Evolutionary conservation across 257 asterid species (phyloP).

Genomic region (Salvia rosmarinus): DNA sequence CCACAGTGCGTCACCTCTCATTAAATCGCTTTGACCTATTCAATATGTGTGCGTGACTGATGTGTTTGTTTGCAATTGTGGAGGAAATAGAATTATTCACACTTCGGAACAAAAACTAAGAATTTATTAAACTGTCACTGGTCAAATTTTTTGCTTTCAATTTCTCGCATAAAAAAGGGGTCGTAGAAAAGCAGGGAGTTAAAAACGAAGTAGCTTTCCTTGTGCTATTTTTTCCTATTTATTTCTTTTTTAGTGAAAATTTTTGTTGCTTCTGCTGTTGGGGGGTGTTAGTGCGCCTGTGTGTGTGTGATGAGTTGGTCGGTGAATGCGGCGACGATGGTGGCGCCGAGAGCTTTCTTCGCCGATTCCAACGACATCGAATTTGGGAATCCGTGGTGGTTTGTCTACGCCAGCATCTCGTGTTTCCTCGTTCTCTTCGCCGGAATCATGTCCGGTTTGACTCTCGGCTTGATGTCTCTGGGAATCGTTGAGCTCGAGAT

Average conservation of each 20-base stretch:
- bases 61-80: neutral
- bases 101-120: neutral
- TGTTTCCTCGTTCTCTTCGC: constrained; percentile 92
- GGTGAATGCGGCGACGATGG: constrained; percentile 50
- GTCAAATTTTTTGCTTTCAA: neutral
- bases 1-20: constrained; percentile 19
- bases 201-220: constrained; percentile 5
- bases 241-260: neutral
- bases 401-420: constrained; percentile 84
- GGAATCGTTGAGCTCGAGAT: constrained; percentile 94
- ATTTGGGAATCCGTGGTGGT: constrained; percentile 91
- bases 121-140: constrained; percentile 3
- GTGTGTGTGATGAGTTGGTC: constrained; percentile 40
- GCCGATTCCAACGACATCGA: constrained; percentile 72
- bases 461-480: constrained; percentile 92
- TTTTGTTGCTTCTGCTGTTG: neutral
- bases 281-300: neutral
- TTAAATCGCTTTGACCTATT: constrained; percentile 3
- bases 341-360: constrained; percentile 54
- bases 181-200: neutral
- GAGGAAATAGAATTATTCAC: constrained; percentile 13
- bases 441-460: constrained; percentile 93
- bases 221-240: neutral
- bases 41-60: neutral
- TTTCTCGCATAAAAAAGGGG: neutral